phyloP scores from a whole-genome alignment of 2,329 filamentous ascomycete species.

The Furcasterigmium sp. region DNA sequence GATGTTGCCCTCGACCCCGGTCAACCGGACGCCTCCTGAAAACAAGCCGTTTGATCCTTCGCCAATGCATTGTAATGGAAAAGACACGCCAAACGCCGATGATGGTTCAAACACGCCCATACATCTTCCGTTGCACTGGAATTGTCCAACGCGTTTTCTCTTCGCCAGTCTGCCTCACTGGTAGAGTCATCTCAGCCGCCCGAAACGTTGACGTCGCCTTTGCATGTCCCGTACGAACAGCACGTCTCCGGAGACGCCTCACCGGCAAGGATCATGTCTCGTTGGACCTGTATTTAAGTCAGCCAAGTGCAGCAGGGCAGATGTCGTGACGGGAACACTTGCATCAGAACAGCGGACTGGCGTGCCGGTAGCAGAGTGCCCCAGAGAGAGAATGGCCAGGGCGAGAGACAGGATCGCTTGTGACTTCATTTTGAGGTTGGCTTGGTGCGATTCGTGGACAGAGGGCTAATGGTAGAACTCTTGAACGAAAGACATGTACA shows the following conservation, averaged over 20 bases:
- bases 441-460: no score
- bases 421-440: background rate
- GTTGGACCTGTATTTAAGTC: slow-evolving; percentile 20
- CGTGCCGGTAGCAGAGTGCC: slow-evolving; percentile 18
- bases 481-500: no score
- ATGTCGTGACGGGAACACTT: slow-evolving; percentile 9
- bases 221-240: slow-evolving; percentile 49
- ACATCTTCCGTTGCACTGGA: no score
- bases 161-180: no score
- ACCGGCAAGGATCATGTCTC: slow-evolving; percentile 42
- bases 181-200: slow-evolving; percentile 24
- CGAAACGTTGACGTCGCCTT: slow-evolving; percentile 41
- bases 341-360: slow-evolving; percentile 35
- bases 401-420: slow-evolving; percentile 2
- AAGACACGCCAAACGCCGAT: no score
- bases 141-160: no score
- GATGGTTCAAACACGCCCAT: no score
- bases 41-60: no score
- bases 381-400: slow-evolving; percentile 18
- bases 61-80: no score
- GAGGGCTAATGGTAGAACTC: no score
- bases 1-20: no score
- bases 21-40: no score
- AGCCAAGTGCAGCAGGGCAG: slow-evolving; percentile 2
- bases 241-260: slow-evolving; percentile 42